Evolutionary conservation across 129 eudicot genomes (phyloP).

Genomic region (Flaveria linearis): DNA sequence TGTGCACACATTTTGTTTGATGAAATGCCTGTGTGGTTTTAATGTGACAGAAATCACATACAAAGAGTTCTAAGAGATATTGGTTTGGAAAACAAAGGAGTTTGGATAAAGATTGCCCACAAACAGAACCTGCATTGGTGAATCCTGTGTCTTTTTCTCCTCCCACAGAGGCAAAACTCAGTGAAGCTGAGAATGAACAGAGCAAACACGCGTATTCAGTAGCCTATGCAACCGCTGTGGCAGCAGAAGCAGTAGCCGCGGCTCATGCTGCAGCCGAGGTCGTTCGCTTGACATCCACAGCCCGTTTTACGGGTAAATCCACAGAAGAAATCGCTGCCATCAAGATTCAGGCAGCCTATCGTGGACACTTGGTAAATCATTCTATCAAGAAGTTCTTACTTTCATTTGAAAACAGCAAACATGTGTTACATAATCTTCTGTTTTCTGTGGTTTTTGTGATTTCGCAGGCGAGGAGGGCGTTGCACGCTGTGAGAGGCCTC

Average conservation of each 20-base stretch:
- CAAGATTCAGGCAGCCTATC: constrained; percentile 64
- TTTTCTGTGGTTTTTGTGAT: constrained; percentile 5
- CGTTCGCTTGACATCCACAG: constrained; percentile 55
- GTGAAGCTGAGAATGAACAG: constrained; percentile 60
- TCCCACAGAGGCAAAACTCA: constrained; percentile 42
- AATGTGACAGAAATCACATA: constrained; percentile 41
- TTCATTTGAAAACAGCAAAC: not conserved
- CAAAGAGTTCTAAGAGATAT: constrained; percentile 49
- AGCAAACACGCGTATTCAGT: constrained; percentile 73
- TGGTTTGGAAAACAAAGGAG: constrained; percentile 61
- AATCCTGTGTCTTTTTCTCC: constrained; percentile 40
- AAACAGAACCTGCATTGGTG: constrained; percentile 29
- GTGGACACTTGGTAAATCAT: constrained; percentile 63
- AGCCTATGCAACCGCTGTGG: constrained; percentile 70
- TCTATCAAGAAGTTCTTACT: not conserved
- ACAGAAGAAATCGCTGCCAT: constrained; percentile 61
- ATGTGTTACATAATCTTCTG: not conserved
- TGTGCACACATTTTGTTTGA: constrained; percentile 2
- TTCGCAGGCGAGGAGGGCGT: constrained; percentile 62
- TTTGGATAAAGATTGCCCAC: constrained; percentile 28
- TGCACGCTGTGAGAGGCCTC: constrained; percentile 69
- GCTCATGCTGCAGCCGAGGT: constrained; percentile 76
- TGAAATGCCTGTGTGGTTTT: constrained; percentile 18
- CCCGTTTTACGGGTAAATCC: constrained; percentile 46
- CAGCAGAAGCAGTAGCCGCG: constrained; percentile 76